Evolutionary conservation across 306 rosid species (phyloP).

Genomic region (Datisca glomerata): DNA sequence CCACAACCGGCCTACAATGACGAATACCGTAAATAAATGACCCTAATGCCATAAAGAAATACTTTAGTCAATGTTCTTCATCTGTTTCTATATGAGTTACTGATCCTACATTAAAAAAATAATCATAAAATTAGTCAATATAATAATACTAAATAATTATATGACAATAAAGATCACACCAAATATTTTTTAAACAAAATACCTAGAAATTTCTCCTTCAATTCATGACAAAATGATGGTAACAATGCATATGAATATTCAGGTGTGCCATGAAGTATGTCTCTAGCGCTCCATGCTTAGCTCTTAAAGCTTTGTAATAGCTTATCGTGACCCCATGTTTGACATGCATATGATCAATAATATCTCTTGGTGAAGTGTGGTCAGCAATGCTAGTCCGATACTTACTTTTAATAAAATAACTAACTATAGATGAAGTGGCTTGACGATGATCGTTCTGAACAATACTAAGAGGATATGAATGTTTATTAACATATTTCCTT

Average conservation of each 20-base stretch:
- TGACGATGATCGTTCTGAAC: not conserved
- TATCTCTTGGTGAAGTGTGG: not conserved
- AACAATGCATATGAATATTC: not conserved
- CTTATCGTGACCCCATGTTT: not conserved
- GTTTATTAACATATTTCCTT: not conserved
- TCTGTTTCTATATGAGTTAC: too few species aligned
- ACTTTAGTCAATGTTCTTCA: too few species aligned
- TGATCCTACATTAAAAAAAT: too few species aligned
- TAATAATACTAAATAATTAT: too few species aligned
- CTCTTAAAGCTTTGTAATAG: not conserved
- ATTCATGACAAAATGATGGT: not conserved
- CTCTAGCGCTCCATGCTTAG: not conserved
- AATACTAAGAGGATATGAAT: too few species aligned
- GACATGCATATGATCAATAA: not conserved
- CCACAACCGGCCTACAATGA: too few species aligned
- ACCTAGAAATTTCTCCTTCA: not conserved
- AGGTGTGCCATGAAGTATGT: not conserved
- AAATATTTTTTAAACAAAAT: too few species aligned
- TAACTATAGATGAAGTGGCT: not conserved
- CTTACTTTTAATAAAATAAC: not conserved
- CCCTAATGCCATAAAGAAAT: too few species aligned
- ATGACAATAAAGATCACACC: too few species aligned
- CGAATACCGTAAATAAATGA: too few species aligned
- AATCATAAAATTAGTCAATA: too few species aligned
- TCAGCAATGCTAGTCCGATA: not conserved